These are phyloP conservation scores for Volvox reticuliferus DNA, from an alignment of 139 green algal species.

Conservation along the genomic window DNA sequence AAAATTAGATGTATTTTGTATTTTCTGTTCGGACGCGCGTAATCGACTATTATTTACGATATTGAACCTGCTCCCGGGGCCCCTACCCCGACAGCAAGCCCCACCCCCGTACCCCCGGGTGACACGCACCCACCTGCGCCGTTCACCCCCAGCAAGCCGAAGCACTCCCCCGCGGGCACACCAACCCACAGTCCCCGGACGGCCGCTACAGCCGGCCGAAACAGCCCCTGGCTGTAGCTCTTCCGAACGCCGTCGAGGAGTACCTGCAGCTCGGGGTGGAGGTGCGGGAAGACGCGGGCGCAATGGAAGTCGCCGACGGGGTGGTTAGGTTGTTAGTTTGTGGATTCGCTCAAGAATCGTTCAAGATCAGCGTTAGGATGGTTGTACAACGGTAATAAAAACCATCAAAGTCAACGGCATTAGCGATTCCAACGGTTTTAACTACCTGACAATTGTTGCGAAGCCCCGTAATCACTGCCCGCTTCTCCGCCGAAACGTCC, in stretches of 20 bases:
- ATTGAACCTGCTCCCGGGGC: too few relatives aligned
- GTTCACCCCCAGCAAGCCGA: slow-evolving; percentile 84
- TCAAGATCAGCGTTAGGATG: too few relatives aligned
- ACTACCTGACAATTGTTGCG: neutral
- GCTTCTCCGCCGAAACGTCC: slow-evolving; percentile 73
- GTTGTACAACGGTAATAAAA: too few relatives aligned
- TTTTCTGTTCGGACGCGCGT: too few relatives aligned
- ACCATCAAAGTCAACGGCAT: too few relatives aligned
- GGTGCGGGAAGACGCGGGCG: neutral
- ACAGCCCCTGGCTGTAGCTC: slow-evolving; percentile 61
- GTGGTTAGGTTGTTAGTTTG: too few relatives aligned
- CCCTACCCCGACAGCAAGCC: neutral
- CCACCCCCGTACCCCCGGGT: neutral
- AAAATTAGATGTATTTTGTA: too few relatives aligned
- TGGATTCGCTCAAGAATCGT: too few relatives aligned
- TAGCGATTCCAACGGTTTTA: too few relatives aligned
- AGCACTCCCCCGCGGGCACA: slow-evolving; percentile 79
- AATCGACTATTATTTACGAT: too few relatives aligned
- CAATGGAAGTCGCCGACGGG: too few relatives aligned
- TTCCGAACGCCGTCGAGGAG: slow-evolving; percentile 73
- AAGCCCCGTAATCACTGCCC: slow-evolving; percentile 51
- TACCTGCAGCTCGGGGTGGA: slow-evolving; percentile 46
- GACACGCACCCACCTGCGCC: slow-evolving; percentile 51
- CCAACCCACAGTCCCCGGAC: slow-evolving; percentile 75
- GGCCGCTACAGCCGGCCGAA: slow-evolving; percentile 54